Base-by-base conservation (phyloP, 495 filamentous ascomycete genomes). In the Massariosphaeria phaeospora region DNA sequence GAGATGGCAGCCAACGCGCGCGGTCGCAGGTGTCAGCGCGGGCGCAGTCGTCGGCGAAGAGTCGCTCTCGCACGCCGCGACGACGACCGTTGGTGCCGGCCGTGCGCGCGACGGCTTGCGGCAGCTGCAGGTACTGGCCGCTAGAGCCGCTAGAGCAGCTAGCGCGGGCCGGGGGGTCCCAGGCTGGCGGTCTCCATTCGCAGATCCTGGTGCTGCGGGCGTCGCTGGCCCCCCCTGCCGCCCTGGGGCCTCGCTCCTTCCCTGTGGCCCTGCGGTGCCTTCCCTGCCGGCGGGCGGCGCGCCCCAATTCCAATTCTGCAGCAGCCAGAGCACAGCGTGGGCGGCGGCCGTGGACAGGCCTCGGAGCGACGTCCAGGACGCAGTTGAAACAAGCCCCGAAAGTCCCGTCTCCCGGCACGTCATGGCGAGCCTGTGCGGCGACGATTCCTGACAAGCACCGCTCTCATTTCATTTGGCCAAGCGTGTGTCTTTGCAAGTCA, bases 401-500 rank as follows among this genome's bases (percentile, higher is more conserved):
- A 35, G 54, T 43, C 46, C 54, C 48, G 48, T 53, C 46, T 27
- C 23, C 41, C 59, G 59, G 53, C 59, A 62, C 53, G 59, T 57
- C 59, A 57, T 61, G 57, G 54, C 49, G 15, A 20, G 33, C 44
- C 34, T 54, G 41, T 42, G 58, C 52, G 52, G 58, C 52, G 52
- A 41, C 31, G 52, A 23, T 33, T 39, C 33, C 51, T 35, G 45
- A 55, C 25, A 51, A 46, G 24, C 42, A 48, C 56, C 41, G 44
- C 47, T 40, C 48, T 52, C 33, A 57, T 54, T 54, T 59, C 29
- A 51, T 48, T 54, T 57, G 58, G 20, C 53, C 59, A 48, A 52
- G 46, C 29, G 36, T 27, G 21, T 33, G n/a, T 23, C 26, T 25
- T 42, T 34, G 33, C 29, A 39, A 41, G 38, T 42, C 15, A 35